A percentile compares a stretch with the other conserved stretches of the same genome.
Evolutionary conservation across 495 filamentous ascomycete genomes (phyloP).

Genomic region (Podospora bellae-mahoneyi): DNA sequence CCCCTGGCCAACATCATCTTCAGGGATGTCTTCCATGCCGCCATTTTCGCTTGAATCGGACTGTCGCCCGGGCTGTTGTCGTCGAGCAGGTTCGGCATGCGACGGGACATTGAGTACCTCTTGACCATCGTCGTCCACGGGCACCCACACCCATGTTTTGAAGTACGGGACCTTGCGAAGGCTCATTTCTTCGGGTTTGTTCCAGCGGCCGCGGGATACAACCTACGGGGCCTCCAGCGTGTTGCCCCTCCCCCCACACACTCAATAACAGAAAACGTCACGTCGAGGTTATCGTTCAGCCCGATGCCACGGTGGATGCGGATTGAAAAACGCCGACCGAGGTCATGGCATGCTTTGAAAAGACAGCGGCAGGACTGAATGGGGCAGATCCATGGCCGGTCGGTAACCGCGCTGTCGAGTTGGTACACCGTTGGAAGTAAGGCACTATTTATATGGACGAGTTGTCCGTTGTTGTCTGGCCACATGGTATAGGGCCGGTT

Average conservation of each 20-base stretch:
- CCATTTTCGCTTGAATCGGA: neutral
- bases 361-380: slow-evolving; percentile 21
- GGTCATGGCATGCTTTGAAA: neutral
- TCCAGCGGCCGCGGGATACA: slow-evolving; percentile 5
- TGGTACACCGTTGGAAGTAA: slow-evolving; percentile 21
- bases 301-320: slow-evolving; percentile 5
- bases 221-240: neutral
- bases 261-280: slow-evolving; percentile 18
- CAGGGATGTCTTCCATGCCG: neutral
- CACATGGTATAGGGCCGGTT: slow-evolving; percentile 24
- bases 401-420: slow-evolving; percentile 7
- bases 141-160: neutral
- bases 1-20: neutral
- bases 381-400: slow-evolving; percentile 28
- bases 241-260: neutral
- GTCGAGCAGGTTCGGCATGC: neutral
- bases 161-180: neutral
- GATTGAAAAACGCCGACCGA: slow-evolving; percentile 26
- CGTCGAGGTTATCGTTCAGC: slow-evolving; percentile 27
- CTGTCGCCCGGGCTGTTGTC: neutral
- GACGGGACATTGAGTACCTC: neutral
- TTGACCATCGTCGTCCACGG: neutral
- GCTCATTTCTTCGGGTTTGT: slow-evolving; percentile 4
- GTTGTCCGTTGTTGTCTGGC: slow-evolving; percentile 10
- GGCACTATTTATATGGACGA: slow-evolving; percentile 1